phyloP scores from a whole-genome alignment of 1,284 basidiomycete genomes.

The Ustilago nuda region DNA sequence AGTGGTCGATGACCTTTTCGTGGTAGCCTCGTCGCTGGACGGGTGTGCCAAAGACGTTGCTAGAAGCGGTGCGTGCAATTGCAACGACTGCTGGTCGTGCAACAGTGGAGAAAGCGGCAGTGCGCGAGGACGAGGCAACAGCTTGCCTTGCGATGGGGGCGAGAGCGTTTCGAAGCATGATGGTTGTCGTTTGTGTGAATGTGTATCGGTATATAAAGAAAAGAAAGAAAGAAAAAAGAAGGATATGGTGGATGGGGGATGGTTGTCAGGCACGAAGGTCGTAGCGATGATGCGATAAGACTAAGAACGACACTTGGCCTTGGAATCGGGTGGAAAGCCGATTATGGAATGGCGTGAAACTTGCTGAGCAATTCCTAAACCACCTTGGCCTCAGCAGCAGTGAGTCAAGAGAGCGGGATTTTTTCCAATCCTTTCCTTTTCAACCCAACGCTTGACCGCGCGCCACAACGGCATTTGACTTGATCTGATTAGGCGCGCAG shows the following conservation, averaged over 20 bases:
- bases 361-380: conserved; percentile 2
- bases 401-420: neutral
- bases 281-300: neutral
- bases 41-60: conserved; percentile 32
- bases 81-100: conserved; percentile 45
- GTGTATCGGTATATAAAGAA: neutral
- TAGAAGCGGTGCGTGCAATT: conserved; percentile 19
- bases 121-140: conserved; percentile 37
- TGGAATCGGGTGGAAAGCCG: conserved; percentile 21
- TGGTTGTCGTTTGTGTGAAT: conserved; percentile 5
- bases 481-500: conserved; percentile 4
- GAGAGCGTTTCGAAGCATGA: conserved; percentile 47
- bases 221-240: neutral
- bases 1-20: conserved; percentile 69
- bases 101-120: conserved; percentile 38
- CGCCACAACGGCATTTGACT: conserved; percentile 1
- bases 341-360: conserved; percentile 17
- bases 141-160: conserved; percentile 44
- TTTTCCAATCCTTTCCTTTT: conserved; percentile 2
- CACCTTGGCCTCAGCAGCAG: neutral
- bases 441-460: neutral
- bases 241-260: neutral
- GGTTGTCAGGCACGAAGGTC: neutral
- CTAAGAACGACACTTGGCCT: neutral
- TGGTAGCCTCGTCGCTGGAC: conserved; percentile 62